Base-by-base conservation (phyloP, 371 early-diverging fungal species). In the Nosema muscidifuracis region DNA sequence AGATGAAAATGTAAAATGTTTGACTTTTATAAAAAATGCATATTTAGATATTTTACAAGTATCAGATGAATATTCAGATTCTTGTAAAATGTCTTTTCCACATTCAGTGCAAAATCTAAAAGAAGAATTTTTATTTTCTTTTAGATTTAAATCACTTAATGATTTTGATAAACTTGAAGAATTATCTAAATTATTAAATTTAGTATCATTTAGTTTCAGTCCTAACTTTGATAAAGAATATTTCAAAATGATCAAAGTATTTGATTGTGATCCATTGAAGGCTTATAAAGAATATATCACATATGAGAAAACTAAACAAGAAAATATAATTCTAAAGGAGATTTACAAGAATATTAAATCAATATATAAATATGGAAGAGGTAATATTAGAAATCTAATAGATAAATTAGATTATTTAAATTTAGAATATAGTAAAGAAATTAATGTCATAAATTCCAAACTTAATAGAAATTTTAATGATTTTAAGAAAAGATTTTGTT, bases 291-390 rank as follows among this genome's bases (percentile, higher is more conserved):
- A 60, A n/a, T 66, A 69, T n/a, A 6, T 74, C 15, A 38, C 26
- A 7, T 36, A 2, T 43, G 50, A 66, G 40, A 43, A 61, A 53
- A 28, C 31, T 61, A 44, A 3, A 16, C 43, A 65, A 60, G 66
- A 69, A 22, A 74, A 74, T 42, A 50, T 38, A 20, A 57, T 63
- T 20, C 31, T 69, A 28, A 18, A 63, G 12, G 36, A 47, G 18
- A 68, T 77, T 34, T 31, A 62, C 12, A 34, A 47, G 6, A 34
- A 36, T 7, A 31, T 56, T 22, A 70, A 55, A 28, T 1, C 15
- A 12, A 31, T 62, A 26, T 77, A 77, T 38, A 77, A 77, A 65
- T 77, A 77, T 70, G 70, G 75, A 2, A 64, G 43, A 31, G 74
- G 68, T 31, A 33, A 43, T 33, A 31, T 66, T 42, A 42, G 50